phyloP scores from a whole-genome alignment of 139 green algal species.

The Chlamydomonas eustigma region DNA sequence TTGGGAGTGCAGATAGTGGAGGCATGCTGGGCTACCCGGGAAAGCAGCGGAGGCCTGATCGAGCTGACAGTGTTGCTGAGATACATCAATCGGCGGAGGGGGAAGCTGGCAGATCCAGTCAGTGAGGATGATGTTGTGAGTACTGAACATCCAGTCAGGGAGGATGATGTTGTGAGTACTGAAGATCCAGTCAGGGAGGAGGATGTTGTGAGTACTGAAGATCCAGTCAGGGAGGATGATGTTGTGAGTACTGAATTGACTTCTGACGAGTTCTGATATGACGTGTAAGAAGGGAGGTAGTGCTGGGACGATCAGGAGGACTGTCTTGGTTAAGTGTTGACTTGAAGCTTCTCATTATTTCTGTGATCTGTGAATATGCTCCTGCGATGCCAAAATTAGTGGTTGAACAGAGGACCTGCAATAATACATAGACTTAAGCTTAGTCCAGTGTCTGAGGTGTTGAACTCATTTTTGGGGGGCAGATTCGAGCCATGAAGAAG shows the following conservation, averaged over 20 bases:
- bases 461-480: too few relatives aligned
- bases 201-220: conserved; percentile 46
- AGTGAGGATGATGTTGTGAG: conserved; percentile 66
- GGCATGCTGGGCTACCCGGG: conserved; percentile 67
- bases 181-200: conserved; percentile 53
- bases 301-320: not conserved
- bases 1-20: conserved; percentile 71
- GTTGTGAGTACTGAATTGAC: conserved; percentile 24
- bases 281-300: not conserved
- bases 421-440: too few relatives aligned
- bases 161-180: conserved; percentile 51
- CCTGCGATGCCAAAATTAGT: not conserved
- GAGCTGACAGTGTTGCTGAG: conserved; percentile 53
- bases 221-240: conserved; percentile 68
- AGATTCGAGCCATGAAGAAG: conserved; percentile 70
- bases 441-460: too few relatives aligned
- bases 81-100: conserved; percentile 44
- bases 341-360: too few relatives aligned
- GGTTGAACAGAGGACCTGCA: not conserved
- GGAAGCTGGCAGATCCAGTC: conserved; percentile 47
- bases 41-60: conserved; percentile 78
- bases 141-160: conserved; percentile 35
- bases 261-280: not conserved
- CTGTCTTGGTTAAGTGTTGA: too few relatives aligned
- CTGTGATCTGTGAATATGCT: too few relatives aligned